Conservation (phyloP, 768 basidiomycete genomes). For the Cyclocybe aegerita region DNA sequence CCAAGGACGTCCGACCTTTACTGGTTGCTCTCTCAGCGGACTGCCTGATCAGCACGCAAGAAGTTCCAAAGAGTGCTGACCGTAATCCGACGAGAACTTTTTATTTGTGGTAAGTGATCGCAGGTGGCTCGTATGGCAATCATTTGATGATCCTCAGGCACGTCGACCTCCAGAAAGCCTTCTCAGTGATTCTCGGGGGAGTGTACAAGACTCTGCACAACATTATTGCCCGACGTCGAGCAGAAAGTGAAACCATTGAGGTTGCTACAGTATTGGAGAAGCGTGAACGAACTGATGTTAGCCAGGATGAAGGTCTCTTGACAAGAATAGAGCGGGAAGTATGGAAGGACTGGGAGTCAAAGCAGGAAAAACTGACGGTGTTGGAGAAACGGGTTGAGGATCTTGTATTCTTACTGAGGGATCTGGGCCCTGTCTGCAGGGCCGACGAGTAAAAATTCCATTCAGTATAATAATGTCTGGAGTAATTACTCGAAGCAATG, state of each 20-base stretch:
- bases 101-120: slow-evolving; percentile 75
- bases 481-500: no score
- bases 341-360: no score
- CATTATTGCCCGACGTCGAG: slow-evolving; percentile 67
- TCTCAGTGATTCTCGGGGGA: slow-evolving; percentile 70
- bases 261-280: slow-evolving; percentile 73
- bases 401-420: slow-evolving; percentile 85
- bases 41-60: slow-evolving; percentile 87
- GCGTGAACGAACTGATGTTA: slow-evolving; percentile 81
- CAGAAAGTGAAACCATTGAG: slow-evolving; percentile 69
- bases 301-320: slow-evolving; percentile 67
- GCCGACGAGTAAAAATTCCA: slow-evolving; percentile 41
- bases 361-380: slow-evolving; percentile 70
- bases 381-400: slow-evolving; percentile 87
- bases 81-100: slow-evolving; percentile 87
- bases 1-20: slow-evolving; percentile 81
- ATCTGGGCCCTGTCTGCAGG: slow-evolving; percentile 56
- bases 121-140: neutral
- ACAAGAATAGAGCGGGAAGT: slow-evolving; percentile 75
- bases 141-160: slow-evolving; percentile 48
- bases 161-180: slow-evolving; percentile 83
- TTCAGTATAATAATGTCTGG: no score
- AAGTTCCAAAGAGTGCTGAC: slow-evolving; percentile 88
- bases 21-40: slow-evolving; percentile 79
- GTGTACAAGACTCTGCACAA: slow-evolving; percentile 93